Conservation (phyloP, 164 flowering plant species). For the Magnolia kwangsiensis region DNA sequence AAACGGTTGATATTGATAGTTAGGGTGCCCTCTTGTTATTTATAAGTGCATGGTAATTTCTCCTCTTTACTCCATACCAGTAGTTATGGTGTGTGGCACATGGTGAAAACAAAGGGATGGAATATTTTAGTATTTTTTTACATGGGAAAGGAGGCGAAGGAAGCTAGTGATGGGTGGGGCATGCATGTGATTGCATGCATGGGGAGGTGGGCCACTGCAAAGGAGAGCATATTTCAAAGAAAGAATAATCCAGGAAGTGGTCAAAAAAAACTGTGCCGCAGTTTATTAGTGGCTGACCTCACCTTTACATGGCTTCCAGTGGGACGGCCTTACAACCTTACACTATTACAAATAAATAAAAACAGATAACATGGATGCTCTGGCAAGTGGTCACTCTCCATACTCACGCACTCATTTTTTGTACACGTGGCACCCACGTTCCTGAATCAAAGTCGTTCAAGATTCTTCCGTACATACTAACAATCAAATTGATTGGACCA, state of each 20-base stretch:
- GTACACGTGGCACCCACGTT: neutral
- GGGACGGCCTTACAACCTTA: neutral
- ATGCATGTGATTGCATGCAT: slow-evolving; percentile 7
- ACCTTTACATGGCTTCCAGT: neutral
- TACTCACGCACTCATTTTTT: neutral
- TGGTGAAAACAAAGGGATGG: neutral
- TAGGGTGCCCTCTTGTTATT: neutral
- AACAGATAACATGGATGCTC: neutral
- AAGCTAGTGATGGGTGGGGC: neutral
- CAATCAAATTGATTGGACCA: too few relatives aligned
- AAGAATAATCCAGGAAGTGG: slow-evolving; percentile 2
- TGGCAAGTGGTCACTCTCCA: neutral
- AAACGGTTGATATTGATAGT: too few relatives aligned
- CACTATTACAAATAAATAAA: neutral
- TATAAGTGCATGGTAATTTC: neutral
- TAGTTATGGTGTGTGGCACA: neutral
- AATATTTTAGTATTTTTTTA: neutral
- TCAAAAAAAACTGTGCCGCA: neutral
- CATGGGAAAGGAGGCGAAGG: neutral
- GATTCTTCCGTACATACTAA: too few relatives aligned
- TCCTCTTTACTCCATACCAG: too few relatives aligned
- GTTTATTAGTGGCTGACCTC: neutral
- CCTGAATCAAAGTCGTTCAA: neutral
- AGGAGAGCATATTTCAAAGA: slow-evolving; percentile 1
- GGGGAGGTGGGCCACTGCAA: slow-evolving; percentile 5